Evolutionary conservation across 371 early-diverging fungal species (phyloP), one percentile per base, ranked within the genome.

Genomic region (Batrachochytrium dendrobatidis): DNA sequence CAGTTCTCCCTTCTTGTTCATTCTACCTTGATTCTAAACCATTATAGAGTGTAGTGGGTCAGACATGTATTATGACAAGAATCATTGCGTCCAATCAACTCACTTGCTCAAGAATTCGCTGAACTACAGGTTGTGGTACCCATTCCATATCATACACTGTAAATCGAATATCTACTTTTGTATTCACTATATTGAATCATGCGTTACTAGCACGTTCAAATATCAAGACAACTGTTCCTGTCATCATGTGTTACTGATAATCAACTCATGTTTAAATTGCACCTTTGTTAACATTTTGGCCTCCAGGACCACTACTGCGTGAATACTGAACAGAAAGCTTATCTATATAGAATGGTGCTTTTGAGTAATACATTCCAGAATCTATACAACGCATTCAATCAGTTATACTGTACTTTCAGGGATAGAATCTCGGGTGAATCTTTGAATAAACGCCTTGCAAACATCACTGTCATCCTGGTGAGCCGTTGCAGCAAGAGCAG

Each of bases 261-360:
- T 3, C 6, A 33, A 33, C 22, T 32, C 4, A 4, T 4, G 8
- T 24, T 18, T 20, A 20, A 12, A 34, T 35, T 15, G 35, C 62
- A 77, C 86, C 83, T 80, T 92, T 92, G 79, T 92, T 94, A 35
- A 94, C 94, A 66, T 92, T 92, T 63, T 92, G 92, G 26, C 92
- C 92, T 30, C 92, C 92, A 6, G 92, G 89, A 0, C 91, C 91
- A 66, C 88, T 83, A 56, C 80, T 77, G 48, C 86, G 72, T 32
- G 80, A 76, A 59, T 51, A 51, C 28, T 51, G 24, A 7, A 51
- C 4, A 4, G 32, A 3, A 28, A 51, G 51, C 3, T 4, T n/a
- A 17, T 4, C 51, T 51, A 29, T 8, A 29, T 39, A n/a, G n/a
- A n/a, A n/a, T n/a, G n/a, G n/a, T n/a, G n/a, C n/a, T n/a, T n/a